Base-by-base conservation (phyloP, 164 flowering plant species). In the Sedum album region DNA sequence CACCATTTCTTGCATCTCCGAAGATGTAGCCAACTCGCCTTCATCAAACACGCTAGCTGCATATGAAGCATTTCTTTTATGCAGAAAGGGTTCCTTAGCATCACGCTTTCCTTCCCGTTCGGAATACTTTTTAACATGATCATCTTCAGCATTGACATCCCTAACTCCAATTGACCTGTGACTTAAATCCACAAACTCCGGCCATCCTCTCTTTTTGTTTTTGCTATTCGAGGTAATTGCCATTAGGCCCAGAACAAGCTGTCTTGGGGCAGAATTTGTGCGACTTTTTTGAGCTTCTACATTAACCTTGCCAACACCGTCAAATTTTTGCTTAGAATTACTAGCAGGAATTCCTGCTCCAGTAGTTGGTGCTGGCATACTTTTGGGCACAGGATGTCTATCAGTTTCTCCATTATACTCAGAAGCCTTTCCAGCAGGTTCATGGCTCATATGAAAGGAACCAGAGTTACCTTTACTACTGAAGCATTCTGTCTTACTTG, bases 21-120 rank as follows among this genome's bases (percentile, higher is more conserved):
- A 72, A 30, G 60, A 70, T 31, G 51, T 46, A 39, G 31, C 68
- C 44, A 69, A 55, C 23, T 78, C 76, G 23, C 84, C 84, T 55
- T 84, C 88, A 70, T 84, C 84, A 72, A 81, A 78, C 21, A 67
- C 9, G 70, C 80, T 68, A 69, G 84, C 90, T 33, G 76, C 78
- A 66, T 84, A 87, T 13, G 80, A 80, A 36, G 84, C 84, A 26
- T 81, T 49, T 33, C 76, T 79, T 14, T 76, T 87, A 1, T 55
- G 73, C 66, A 86, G 77, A 38, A 67, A n/a, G 44, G 89, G 84
- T 66, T 84, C 79, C 48, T 86, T 75, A 11, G 71, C 79, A 31
- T 49, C 14, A 14, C 30, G 69, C 8, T 63, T 75, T 26, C 67
- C 71, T 55, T 23, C 28, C 31, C 10, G 21, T 53, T 63, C 80